phyloP scores from a whole-genome alignment of 108 stramenopile genomes.

The Nitzschia sp. region DNA sequence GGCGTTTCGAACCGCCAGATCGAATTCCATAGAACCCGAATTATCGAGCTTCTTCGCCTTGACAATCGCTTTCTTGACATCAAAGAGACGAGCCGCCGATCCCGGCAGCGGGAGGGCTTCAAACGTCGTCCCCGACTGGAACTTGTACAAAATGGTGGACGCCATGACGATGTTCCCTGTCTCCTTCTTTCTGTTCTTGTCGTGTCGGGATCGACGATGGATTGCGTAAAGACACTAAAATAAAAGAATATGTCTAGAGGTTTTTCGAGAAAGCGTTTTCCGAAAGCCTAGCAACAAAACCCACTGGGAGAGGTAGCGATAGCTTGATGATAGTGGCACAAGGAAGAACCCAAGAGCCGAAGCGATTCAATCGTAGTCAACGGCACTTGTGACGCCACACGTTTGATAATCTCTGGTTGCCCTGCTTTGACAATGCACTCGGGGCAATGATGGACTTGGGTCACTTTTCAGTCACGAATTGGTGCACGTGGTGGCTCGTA shows the following conservation, averaged over 20 bases:
- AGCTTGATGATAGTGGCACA: no score
- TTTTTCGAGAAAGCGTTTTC: not conserved
- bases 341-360: no score
- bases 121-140: conserved; percentile 78
- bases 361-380: no score
- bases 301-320: not conserved
- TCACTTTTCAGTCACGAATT: not conserved
- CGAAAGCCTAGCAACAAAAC: not conserved
- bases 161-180: conserved; percentile 40
- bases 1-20: conserved; percentile 72
- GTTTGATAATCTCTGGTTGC: no score
- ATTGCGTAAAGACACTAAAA: conserved; percentile 2
- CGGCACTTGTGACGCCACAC: no score
- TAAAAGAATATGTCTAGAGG: not conserved
- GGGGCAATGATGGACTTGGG: no score
- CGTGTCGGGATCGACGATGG: not conserved
- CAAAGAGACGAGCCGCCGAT: conserved; percentile 81
- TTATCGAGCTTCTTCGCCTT: conserved; percentile 71
- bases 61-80: conserved; percentile 87
- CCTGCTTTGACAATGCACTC: no score
- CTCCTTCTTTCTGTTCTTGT: not conserved
- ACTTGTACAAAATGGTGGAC: conserved; percentile 87
- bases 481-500: not conserved
- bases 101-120: conserved; percentile 78
- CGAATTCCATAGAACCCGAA: conserved; percentile 72